A percentile compares a stretch with the other conserved stretches of the same genome.
These are phyloP conservation scores for Backusella luteola DNA, from an alignment of 192 early-diverging fungal genomes.

Conservation along the genomic window DNA sequence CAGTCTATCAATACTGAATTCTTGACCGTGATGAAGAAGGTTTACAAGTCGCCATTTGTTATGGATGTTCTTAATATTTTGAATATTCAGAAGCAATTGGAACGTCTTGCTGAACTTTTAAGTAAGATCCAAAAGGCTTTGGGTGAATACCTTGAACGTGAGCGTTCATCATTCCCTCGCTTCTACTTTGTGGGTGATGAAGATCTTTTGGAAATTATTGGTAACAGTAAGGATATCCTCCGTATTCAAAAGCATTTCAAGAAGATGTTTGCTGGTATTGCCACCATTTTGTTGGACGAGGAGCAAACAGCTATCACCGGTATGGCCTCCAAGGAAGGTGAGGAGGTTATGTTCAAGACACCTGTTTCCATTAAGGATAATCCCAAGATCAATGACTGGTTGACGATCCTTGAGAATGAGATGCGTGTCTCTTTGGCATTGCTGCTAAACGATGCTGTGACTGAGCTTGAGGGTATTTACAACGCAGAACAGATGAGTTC, in stretches of 20 bases:
- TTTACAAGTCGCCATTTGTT: constrained; percentile 97
- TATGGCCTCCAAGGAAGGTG: constrained; percentile 92
- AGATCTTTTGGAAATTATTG: constrained; percentile 99
- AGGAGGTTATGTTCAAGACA: constrained; percentile 77
- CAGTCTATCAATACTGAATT: constrained; percentile 98
- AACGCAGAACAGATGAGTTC: constrained; percentile 53
- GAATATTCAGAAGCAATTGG: constrained; percentile 94
- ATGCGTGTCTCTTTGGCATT: constrained; percentile 88
- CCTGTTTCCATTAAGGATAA: constrained; percentile 78
- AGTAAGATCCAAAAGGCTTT: constrained; percentile 97
- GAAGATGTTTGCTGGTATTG: constrained; percentile 99
- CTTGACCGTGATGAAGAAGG: constrained; percentile 97
- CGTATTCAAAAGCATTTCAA: constrained; percentile 99
- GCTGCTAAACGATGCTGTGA: constrained; percentile 68
- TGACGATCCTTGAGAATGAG: constrained; percentile 89
- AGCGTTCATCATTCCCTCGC: constrained; percentile 95
- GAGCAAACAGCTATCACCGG: constrained; percentile 74
- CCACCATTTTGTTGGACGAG: constrained; percentile 80
- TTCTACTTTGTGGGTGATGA: constrained; percentile 99
- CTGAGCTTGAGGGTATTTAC: constrained; percentile 63
- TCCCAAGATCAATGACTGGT: constrained; percentile 97
- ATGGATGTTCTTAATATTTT: constrained; percentile 91
- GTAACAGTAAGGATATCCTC: constrained; percentile 93
- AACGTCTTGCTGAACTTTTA: constrained; percentile 89
- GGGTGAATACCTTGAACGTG: constrained; percentile 97